Conservation (phyloP, 176 grass and related monocot species). For the Triticum urartu region DNA sequence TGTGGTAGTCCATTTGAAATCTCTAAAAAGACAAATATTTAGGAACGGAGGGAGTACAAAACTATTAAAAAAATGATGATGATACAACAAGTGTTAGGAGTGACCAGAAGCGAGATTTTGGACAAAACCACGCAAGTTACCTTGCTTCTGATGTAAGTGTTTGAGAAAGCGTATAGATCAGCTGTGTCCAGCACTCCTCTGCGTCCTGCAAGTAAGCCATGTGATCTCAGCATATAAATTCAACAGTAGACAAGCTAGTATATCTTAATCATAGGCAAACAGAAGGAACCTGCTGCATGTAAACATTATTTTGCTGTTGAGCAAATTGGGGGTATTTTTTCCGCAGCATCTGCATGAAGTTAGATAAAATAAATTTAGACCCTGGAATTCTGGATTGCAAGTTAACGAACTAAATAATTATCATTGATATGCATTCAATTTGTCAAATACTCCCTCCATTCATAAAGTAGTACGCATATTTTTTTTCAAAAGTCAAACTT, state of each 20-base stretch:
- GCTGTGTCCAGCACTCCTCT: constrained; percentile 98
- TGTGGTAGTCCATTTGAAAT: too few relatives aligned
- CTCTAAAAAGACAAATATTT: too few relatives aligned
- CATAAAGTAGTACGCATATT: neutral
- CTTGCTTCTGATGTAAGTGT: constrained; percentile 85
- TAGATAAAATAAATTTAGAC: constrained; percentile 12
- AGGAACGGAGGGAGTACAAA: neutral
- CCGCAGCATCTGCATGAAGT: constrained; percentile 65
- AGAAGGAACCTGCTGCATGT: constrained; percentile 98
- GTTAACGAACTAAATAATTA: neutral
- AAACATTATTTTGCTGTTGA: constrained; percentile 93
- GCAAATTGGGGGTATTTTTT: constrained; percentile 99
- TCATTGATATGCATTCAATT: neutral
- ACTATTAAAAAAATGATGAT: constrained; percentile 1
- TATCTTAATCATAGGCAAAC: constrained; percentile 11
- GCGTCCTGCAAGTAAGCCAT: constrained; percentile 65
- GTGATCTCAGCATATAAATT: constrained; percentile 27
- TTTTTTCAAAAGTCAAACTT: neutral
- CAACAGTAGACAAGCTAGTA: constrained; percentile 13
- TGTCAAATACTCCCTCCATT: neutral
- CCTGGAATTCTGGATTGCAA: neutral
- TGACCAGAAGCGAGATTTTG: neutral
- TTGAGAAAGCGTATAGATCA: constrained; percentile 96
- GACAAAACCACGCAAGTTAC: constrained; percentile 44
- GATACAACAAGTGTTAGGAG: neutral